Evolutionary conservation across 2,329 filamentous ascomycete genomes (phyloP).

Genomic region (Trichoderma atrobrunneum): DNA sequence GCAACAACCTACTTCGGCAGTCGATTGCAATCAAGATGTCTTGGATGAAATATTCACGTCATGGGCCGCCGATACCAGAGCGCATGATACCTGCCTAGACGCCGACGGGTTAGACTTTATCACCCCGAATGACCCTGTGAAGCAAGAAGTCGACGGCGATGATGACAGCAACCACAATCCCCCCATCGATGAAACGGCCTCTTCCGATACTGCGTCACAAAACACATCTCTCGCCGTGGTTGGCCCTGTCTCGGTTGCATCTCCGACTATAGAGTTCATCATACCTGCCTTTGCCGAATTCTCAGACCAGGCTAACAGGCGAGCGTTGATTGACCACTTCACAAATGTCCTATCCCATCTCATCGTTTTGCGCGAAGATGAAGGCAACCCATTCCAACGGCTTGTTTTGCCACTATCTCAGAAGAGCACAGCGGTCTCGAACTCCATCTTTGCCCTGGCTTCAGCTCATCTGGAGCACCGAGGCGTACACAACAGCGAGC

Average conservation of each 20-base stretch:
- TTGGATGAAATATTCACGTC: neutral
- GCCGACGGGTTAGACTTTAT: neutral
- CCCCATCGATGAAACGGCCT: neutral
- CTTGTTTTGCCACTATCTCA: constrained; percentile 59
- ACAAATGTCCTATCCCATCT: constrained; percentile 62
- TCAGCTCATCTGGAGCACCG: constrained; percentile 78
- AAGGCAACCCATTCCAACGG: constrained; percentile 61
- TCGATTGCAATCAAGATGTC: neutral
- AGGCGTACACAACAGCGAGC: constrained; percentile 51
- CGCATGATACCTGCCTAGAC: neutral
- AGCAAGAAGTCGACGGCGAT: neutral
- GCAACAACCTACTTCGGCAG: neutral
- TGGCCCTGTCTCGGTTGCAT: constrained; percentile 24
- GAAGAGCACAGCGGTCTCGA: constrained; percentile 61
- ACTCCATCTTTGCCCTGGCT: constrained; percentile 80
- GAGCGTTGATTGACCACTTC: constrained; percentile 59
- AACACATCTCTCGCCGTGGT: constrained; percentile 29
- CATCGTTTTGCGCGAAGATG: constrained; percentile 63
- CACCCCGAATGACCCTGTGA: neutral
- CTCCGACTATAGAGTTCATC: constrained; percentile 48
- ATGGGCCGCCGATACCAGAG: neutral
- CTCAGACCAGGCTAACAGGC: constrained; percentile 51
- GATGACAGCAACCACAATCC: neutral
- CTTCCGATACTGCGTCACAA: constrained; percentile 18
- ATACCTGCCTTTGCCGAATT: constrained; percentile 57